Evolutionary conservation across 2,329 filamentous ascomycete genomes (phyloP).

Genomic region (Dothiorella sarmentorum): DNA sequence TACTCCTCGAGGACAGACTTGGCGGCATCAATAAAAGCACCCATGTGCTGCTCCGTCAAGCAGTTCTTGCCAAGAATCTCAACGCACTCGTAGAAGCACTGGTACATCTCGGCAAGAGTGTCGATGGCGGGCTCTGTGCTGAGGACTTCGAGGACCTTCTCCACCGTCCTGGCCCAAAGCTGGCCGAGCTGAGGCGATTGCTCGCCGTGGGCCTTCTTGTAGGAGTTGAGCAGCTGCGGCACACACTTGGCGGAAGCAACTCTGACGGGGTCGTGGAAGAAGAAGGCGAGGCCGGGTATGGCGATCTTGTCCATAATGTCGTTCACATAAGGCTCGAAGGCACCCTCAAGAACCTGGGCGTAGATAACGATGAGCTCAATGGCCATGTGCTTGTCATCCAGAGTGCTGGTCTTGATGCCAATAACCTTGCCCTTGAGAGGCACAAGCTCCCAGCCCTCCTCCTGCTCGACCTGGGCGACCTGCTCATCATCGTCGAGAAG

Average conservation of each 20-base stretch:
- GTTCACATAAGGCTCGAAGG: constrained; percentile 86
- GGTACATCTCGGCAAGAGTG: constrained; percentile 97
- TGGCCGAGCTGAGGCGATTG: constrained; percentile 74
- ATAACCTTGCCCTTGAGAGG: constrained; percentile 97
- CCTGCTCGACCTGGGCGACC: constrained; percentile 85
- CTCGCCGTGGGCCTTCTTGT: constrained; percentile 85
- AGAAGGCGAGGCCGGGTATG: constrained; percentile 89
- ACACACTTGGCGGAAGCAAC: constrained; percentile 94
- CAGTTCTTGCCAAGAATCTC: constrained; percentile 88
- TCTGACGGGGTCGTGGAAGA: constrained; percentile 97
- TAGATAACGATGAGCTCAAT: constrained; percentile 98
- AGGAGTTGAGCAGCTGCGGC: constrained; percentile 86
- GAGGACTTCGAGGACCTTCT: constrained; percentile 89
- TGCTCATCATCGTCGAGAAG: constrained; percentile 93
- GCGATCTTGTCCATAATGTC: constrained; percentile 97
- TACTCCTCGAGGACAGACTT: constrained; percentile 88
- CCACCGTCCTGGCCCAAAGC: constrained; percentile 81
- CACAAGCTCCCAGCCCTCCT: constrained; percentile 96
- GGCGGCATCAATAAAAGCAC: constrained; percentile 80
- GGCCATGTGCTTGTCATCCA: constrained; percentile 99
- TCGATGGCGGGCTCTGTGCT: constrained; percentile 93
- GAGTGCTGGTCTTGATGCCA: constrained; percentile 91
- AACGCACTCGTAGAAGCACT: constrained; percentile 98
- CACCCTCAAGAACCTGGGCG: constrained; percentile 87
- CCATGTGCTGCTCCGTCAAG: constrained; percentile 75